phyloP scores from a whole-genome alignment of 164 flowering plant genomes.

The Nymphaea colorata region DNA sequence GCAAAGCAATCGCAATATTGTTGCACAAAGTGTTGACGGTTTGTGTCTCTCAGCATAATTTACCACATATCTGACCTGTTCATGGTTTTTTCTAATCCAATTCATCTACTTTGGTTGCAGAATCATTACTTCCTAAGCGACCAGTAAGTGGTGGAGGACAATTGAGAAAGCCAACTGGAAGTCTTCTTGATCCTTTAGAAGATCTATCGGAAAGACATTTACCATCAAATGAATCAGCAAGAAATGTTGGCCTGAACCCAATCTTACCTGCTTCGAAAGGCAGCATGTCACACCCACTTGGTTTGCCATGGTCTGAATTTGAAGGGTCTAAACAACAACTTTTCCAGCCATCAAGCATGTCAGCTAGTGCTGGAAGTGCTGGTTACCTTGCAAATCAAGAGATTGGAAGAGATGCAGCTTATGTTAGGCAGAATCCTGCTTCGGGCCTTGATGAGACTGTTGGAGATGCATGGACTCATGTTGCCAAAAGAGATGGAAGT shows the following conservation, averaged over 20 bases:
- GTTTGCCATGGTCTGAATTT: slow-evolving; percentile 74
- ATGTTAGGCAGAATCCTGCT: slow-evolving; percentile 14
- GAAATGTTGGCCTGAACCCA: slow-evolving; percentile 17
- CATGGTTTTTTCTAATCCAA: not conserved
- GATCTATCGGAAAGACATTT: slow-evolving; percentile 17
- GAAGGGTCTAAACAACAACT: slow-evolving; percentile 31
- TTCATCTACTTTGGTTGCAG: slow-evolving; percentile 21
- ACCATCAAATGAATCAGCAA: slow-evolving; percentile 20
- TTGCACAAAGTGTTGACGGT: slow-evolving; percentile 55
- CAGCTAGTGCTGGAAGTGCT: slow-evolving; percentile 18
- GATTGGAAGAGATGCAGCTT: slow-evolving; percentile 20
- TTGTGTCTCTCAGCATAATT: slow-evolving; percentile 1
- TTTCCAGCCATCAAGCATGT: slow-evolving; percentile 25
- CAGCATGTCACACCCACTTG: slow-evolving; percentile 62
- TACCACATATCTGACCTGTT: not conserved
- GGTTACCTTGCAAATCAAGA: slow-evolving; percentile 14
- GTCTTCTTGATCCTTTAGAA: slow-evolving; percentile 16
- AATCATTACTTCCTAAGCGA: slow-evolving; percentile 48
- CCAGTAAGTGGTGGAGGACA: slow-evolving; percentile 34
- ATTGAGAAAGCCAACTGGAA: slow-evolving; percentile 17
- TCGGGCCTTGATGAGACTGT: slow-evolving; percentile 25
- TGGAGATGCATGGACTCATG: slow-evolving; percentile 51
- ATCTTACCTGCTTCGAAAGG: slow-evolving; percentile 11
- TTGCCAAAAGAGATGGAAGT: slow-evolving; percentile 20
- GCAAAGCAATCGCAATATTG: slow-evolving; percentile 31